Evolutionary conservation across 768 basidiomycete species (phyloP).

Genomic region (Boletus sp.): DNA sequence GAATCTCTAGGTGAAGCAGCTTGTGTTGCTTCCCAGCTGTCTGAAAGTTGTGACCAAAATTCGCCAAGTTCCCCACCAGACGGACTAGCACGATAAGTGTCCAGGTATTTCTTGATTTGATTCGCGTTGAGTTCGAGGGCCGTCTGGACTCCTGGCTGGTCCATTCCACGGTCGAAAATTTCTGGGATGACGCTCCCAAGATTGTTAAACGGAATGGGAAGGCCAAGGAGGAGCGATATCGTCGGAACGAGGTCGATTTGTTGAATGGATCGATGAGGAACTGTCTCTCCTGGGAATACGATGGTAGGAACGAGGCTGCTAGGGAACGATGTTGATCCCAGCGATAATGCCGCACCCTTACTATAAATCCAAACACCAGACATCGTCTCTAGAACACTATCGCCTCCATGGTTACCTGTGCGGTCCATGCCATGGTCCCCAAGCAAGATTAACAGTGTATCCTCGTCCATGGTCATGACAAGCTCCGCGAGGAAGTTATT

Average conservation of each 20-base stretch:
- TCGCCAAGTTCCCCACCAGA: constrained; percentile 73
- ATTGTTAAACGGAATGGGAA: constrained; percentile 95
- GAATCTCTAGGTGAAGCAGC: constrained; percentile 20
- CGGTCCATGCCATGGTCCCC: constrained; percentile 98
- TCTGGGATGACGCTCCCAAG: constrained; percentile 91
- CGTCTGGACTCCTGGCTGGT: constrained; percentile 40
- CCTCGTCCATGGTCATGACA: constrained; percentile 72
- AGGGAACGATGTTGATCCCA: constrained; percentile 37
- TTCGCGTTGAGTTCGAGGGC: constrained; percentile 69
- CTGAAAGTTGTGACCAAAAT: constrained; percentile 52
- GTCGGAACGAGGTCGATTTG: constrained; percentile 95
- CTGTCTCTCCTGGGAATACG: constrained; percentile 56
- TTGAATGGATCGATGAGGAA: constrained; percentile 64
- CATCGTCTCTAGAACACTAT: constrained; percentile 79
- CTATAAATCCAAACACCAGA: constrained; percentile 91
- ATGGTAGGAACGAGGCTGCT: constrained; percentile 49
- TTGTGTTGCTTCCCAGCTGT: constrained; percentile 41
- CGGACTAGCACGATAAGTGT: constrained; percentile 66
- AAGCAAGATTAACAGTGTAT: constrained; percentile 86
- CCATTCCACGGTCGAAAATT: constrained; percentile 58
- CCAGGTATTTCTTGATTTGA: constrained; percentile 76
- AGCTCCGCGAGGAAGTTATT: constrained; percentile 70
- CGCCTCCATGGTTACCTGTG: constrained; percentile 94
- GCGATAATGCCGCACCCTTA: constrained; percentile 56
- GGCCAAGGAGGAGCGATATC: constrained; percentile 81